phyloP scores from a whole-genome alignment of 176 grass and related monocot species.

The Ananas comosus region DNA sequence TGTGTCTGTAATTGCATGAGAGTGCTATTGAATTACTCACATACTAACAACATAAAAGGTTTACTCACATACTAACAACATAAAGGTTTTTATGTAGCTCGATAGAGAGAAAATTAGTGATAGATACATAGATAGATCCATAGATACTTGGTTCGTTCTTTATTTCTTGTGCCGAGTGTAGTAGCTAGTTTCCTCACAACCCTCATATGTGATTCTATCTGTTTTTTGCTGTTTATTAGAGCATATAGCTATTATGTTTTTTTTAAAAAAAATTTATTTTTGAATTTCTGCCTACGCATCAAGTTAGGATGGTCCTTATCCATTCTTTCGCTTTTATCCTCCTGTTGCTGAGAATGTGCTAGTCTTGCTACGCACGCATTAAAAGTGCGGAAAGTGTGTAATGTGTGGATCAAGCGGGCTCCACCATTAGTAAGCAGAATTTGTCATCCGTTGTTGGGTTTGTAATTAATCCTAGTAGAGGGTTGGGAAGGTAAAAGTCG shows the following conservation, averaged over 20 bases:
- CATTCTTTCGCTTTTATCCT: not conserved
- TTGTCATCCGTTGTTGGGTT: too few relatives aligned
- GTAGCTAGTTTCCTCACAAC: not conserved
- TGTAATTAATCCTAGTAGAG: too few relatives aligned
- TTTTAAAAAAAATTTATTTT: too few relatives aligned
- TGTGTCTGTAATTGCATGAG: not conserved
- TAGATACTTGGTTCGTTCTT: slow-evolving; percentile 1
- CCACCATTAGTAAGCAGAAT: not conserved
- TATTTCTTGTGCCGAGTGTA: not conserved
- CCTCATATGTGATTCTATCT: not conserved
- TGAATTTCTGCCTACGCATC: not conserved
- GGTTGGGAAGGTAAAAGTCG: too few relatives aligned
- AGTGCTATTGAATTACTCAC: not conserved
- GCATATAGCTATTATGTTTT: not conserved
- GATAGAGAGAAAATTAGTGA: not conserved
- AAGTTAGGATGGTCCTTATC: not conserved
- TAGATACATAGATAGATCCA: not conserved
- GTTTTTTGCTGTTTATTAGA: not conserved
- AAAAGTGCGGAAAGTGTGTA: not conserved
- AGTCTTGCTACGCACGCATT: not conserved
- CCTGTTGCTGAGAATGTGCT: not conserved
- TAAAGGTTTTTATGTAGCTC: not conserved
- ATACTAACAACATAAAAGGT: too few relatives aligned
- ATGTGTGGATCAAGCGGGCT: not conserved
- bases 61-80: not conserved